A percentile compares a stretch with the other conserved stretches of the same genome.
phyloP scores from a whole-genome alignment of 1,139 yeast species.

The Kodamaea ohmeri region DNA sequence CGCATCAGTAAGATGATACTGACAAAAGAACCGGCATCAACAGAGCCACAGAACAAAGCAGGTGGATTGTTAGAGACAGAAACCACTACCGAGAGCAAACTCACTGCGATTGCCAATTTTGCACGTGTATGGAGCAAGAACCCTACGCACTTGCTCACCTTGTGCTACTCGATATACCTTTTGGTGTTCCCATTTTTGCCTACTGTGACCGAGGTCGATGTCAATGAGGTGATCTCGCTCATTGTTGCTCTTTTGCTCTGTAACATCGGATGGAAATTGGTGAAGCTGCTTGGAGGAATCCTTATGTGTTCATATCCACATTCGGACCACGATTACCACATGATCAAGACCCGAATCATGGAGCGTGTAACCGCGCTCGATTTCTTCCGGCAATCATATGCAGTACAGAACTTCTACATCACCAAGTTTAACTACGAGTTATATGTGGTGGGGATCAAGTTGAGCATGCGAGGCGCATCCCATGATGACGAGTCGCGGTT shows the following conservation, averaged over 20 bases:
- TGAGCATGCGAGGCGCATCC: conserved; percentile 65
- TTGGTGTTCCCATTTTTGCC: conserved; percentile 36
- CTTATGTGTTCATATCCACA: conserved; percentile 54
- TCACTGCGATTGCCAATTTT: conserved; percentile 8
- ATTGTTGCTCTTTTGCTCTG: conserved; percentile 49
- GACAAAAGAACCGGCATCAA: conserved; percentile 11
- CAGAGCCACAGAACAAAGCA: conserved; percentile 3
- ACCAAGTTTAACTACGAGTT: conserved; percentile 62
- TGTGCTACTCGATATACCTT: conserved; percentile 48
- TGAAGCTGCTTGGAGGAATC: conserved; percentile 50
- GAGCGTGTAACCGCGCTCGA: conserved; percentile 44
- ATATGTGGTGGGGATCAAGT: conserved; percentile 52
- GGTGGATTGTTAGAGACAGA: background rate
- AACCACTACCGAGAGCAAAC: background rate
- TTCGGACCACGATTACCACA: conserved; percentile 37
- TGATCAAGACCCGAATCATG: conserved; percentile 32
- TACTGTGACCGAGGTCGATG: conserved; percentile 31
- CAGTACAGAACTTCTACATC: conserved; percentile 48
- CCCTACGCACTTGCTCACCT: conserved; percentile 64
- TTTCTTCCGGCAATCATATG: conserved; percentile 48
- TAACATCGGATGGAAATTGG: conserved; percentile 54
- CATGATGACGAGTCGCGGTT: conserved; percentile 63
- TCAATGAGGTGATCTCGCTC: conserved; percentile 52
- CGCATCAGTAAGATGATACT: conserved; percentile 36
- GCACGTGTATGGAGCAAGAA: conserved; percentile 33